Evolutionary conservation across 371 early-diverging fungal genomes (phyloP), one percentile per base, ranked within the genome.

Genomic region (Lichtheimia ramosa): DNA sequence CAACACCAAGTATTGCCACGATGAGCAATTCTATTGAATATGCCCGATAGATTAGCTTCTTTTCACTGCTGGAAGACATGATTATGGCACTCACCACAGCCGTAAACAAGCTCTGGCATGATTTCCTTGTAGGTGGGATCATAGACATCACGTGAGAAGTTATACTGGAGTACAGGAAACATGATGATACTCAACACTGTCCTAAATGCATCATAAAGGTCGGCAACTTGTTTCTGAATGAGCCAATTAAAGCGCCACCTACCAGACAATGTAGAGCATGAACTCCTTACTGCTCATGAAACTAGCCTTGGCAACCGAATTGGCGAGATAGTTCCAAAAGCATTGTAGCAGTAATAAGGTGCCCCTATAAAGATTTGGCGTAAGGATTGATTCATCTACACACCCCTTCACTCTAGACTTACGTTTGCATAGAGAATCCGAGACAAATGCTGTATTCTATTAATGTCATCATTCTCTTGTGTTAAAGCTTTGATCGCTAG

Each of bases 321-420:
- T 78, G 16, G 77, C 71, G n/a, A 81, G 59, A 25, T 82, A 82
- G 43, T 81, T 79, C 83, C 83, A 82, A 56, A 82, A 82, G 43
- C 81, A 78, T 66, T 82, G 83, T 12, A 82, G 54, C 16, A 82
- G 54, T 12, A 79, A 60, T 8, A 82, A 53, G 8, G 75, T 81
- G 7, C 79, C 75, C 27, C 80, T 79, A 69, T 2, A 28, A 34
- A 10, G 10, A 10, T 34, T 34, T 34, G 34, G 34, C 34, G 34
- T 34, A 34, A 34, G 34, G 50, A 43, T 2, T 46, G 46, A 10
- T 21, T 7, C 46, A n/a, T 21, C n/a, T n/a, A n/a, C n/a, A 16
- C 15, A 46, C 21, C 46, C n/a, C 21, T 46, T 46, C 21, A 16
- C 21, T 21, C 16, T 18, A 18, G 15, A 62, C 69, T 61, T 77